Conservation (phyloP, 1,139 yeast genomes). For the Suhomyces chickasaworum region DNA sequence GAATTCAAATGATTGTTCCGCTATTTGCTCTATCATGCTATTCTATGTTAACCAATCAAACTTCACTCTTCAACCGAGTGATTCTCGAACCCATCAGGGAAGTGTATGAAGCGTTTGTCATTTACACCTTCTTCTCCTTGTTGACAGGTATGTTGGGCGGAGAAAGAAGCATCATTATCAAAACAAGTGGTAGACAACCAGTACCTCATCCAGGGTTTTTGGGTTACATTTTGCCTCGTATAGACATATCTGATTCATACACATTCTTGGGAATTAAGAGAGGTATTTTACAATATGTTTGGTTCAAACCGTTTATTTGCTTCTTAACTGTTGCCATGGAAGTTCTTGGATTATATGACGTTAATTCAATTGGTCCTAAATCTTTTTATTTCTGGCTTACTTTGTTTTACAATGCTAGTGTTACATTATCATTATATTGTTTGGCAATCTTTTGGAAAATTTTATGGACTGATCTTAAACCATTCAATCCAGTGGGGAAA, state of each 20-base stretch:
- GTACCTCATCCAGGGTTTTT: slow-evolving; percentile 69
- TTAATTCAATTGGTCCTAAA: slow-evolving; percentile 49
- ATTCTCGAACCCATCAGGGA: slow-evolving; percentile 80
- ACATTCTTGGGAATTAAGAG: slow-evolving; percentile 77
- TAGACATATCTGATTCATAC: slow-evolving; percentile 86
- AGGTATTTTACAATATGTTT: slow-evolving; percentile 89
- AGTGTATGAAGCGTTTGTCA: slow-evolving; percentile 93
- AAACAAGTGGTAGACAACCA: slow-evolving; percentile 74
- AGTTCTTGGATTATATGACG: slow-evolving; percentile 51
- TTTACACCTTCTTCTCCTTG: slow-evolving; percentile 86
- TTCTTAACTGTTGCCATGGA: slow-evolving; percentile 55
- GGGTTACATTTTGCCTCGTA: slow-evolving; percentile 48
- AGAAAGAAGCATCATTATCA: slow-evolving; percentile 77
- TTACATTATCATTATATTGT: slow-evolving; percentile 78
- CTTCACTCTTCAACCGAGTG: slow-evolving; percentile 38
- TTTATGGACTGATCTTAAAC: slow-evolving; percentile 70
- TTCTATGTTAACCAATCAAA: slow-evolving; percentile 49
- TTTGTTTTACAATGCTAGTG: slow-evolving; percentile 74
- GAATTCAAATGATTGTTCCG: slow-evolving; percentile 75
- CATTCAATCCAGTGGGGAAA: slow-evolving; percentile 88
- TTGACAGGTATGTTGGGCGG: slow-evolving; percentile 89
- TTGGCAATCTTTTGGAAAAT: slow-evolving; percentile 93
- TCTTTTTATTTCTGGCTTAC: slow-evolving; percentile 69
- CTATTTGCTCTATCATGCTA: slow-evolving; percentile 58
- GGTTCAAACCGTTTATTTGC: slow-evolving; percentile 86